Evolutionary conservation across 176 grass and related monocot species (phyloP), one percentile per base, ranked within the genome.

Genomic region (Aechmea fasciata): DNA sequence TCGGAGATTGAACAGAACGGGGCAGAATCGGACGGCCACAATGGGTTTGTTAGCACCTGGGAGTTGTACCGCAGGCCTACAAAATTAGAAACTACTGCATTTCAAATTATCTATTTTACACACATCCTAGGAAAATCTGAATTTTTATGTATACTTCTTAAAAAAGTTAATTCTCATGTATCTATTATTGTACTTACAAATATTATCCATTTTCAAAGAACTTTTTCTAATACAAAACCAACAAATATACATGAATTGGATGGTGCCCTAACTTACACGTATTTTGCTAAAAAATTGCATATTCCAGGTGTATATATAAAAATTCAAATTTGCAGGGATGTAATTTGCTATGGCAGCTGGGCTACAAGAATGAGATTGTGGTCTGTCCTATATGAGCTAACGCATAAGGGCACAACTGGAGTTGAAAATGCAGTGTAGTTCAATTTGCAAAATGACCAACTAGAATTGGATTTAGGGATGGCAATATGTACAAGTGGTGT

Each of bases 21-120:
- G 94, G 51, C 94, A 99, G 73, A 99, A 99, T 47, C 89, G 82
- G 28, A 93, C 84, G 52, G 87, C 89, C 52, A 99, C 89, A 74
- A 84, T 90, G 22, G 94, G 85, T 87, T 93, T 99, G 85, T 66
- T 93, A 47, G 94, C 81, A 12, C 85, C 87, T 69, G 94, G 87
- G 28, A 99, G 82, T 87, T 93, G 89, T 68, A 99, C 51, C 0
- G 84, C 79, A 78, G 94, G 94, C 82, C 94, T 99, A 83, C 61
- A 20, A 64, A 80, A 66, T 10, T 23, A 80, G 22, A 80, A 66
- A 2, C 52, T 14, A 49, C 33, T 41, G 3, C 10, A 3, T 13
- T 67, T 68, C 79, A 9, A 28, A 76, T 41, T 41, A 41, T 41
- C 33, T 41, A 41, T 41, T 41, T 41, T 41, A 41, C 33, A 41